These are phyloP conservation scores for Pleurotus cornucopiae DNA, from an alignment of 768 basidiomycete genomes.

Conservation along the genomic window DNA sequence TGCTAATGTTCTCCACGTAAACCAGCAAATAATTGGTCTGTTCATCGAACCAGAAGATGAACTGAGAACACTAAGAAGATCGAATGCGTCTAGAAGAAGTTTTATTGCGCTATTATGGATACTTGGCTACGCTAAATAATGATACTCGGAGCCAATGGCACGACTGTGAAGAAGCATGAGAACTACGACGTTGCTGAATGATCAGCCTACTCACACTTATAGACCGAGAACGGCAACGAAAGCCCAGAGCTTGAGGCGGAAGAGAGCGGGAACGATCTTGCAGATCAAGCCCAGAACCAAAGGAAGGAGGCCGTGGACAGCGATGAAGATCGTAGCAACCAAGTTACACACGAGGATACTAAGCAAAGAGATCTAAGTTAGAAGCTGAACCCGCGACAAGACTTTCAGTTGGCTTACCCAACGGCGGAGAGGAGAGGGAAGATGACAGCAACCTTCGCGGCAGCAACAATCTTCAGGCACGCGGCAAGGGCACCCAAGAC, in stretches of 20 bases:
- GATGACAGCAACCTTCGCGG: constrained; percentile 9
- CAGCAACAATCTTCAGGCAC: constrained; percentile 10
- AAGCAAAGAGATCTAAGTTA: not conserved
- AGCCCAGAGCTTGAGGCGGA: not conserved
- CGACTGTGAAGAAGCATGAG: too few species aligned
- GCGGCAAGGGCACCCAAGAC: constrained; percentile 14
- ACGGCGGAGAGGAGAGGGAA: constrained; percentile 13
- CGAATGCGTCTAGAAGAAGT: too few species aligned
- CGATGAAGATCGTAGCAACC: constrained; percentile 2
- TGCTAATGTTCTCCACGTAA: too few species aligned
- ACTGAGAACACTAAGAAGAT: too few species aligned
- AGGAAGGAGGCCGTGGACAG: constrained; percentile 8
- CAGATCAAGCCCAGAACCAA: constrained; percentile 8
- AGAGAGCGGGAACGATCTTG: not conserved
- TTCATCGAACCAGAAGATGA: too few species aligned
- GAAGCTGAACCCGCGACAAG: too few species aligned
- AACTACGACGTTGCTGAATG: too few species aligned
- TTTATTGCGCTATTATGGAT: too few species aligned
- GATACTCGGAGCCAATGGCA: too few species aligned
- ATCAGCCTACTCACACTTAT: not conserved
- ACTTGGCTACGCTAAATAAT: too few species aligned
- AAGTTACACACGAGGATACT: constrained; percentile 3
- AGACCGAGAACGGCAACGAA: constrained; percentile 10
- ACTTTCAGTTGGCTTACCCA: constrained; percentile 12
- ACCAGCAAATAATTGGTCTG: too few species aligned